Percentiles rank a stretch among this genome's conserved stretches.
Evolutionary conservation across 1,284 basidiomycete genomes (phyloP).

Genomic region (Puccinia hordei): DNA sequence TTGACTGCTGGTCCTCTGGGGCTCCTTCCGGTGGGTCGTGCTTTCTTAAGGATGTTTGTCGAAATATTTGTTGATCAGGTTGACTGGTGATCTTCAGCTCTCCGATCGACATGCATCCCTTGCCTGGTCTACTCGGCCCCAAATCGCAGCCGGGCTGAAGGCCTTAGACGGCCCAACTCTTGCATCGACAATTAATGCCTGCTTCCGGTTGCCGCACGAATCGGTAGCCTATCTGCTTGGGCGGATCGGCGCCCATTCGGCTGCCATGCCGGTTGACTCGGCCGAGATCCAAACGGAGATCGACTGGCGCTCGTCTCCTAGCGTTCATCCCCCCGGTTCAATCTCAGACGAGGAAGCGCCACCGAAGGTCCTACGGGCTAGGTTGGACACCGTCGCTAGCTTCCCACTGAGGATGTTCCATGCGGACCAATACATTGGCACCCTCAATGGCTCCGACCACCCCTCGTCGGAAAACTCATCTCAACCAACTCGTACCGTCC

Average conservation of each 20-base stretch:
- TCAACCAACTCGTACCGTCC: slow-evolving; percentile 69
- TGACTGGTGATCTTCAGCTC: slow-evolving; percentile 60
- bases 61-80: not conserved
- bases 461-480: slow-evolving; percentile 59
- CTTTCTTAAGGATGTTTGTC: too few species aligned
- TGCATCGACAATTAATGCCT: slow-evolving; percentile 79
- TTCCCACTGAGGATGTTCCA: slow-evolving; percentile 90
- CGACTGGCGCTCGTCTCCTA: slow-evolving; percentile 48
- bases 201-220: slow-evolving; percentile 79
- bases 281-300: slow-evolving; percentile 24
- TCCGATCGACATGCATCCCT: slow-evolving; percentile 76
- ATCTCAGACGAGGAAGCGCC: slow-evolving; percentile 66
- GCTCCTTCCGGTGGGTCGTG: slow-evolving; percentile 69
- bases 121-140: slow-evolving; percentile 89
- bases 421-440: slow-evolving; percentile 81
- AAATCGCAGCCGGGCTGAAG: slow-evolving; percentile 73
- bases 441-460: slow-evolving; percentile 52
- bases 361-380: slow-evolving; percentile 74
- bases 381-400: slow-evolving; percentile 76
- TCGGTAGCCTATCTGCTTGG: slow-evolving; percentile 63
- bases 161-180: slow-evolving; percentile 70
- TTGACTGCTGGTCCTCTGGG: slow-evolving; percentile 93
- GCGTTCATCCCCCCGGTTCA: slow-evolving; percentile 13
- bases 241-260: slow-evolving; percentile 31
- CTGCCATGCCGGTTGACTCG: not conserved